Conservation (phyloP, 306 rosid genomes). For the Trichosanthes cucumerina region DNA sequence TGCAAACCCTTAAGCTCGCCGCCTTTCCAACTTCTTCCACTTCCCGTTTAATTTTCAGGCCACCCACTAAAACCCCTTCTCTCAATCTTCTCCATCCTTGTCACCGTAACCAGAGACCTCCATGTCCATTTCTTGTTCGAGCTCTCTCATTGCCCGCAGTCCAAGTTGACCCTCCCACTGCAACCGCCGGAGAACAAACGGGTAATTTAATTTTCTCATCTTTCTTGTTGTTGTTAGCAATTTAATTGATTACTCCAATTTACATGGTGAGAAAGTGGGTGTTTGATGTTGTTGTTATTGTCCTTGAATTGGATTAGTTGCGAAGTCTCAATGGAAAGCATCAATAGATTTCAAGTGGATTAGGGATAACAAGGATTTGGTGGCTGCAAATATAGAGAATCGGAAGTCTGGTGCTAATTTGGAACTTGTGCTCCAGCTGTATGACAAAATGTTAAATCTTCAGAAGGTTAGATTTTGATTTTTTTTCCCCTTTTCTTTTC, state of each 20-base stretch:
- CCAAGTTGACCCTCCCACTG: conserved; percentile 23
- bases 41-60: conserved; percentile 21
- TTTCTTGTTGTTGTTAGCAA: neutral
- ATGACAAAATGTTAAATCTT: conserved; percentile 53
- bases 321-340: conserved; percentile 75
- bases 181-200: conserved; percentile 25
- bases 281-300: neutral
- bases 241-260: neutral
- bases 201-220: conserved; percentile 23
- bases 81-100: conserved; percentile 12
- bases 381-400: conserved; percentile 56
- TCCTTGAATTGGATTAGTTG: conserved; percentile 26
- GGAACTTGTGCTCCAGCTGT: conserved; percentile 71
- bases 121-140: conserved; percentile 21
- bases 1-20: conserved; percentile 34
- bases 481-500: neutral
- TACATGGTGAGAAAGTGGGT: neutral
- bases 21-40: conserved; percentile 29
- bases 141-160: conserved; percentile 40
- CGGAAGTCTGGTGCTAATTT: conserved; percentile 68
- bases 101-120: conserved; percentile 22
- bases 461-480: conserved; percentile 57
- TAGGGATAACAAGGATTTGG: conserved; percentile 71
- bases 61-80: conserved; percentile 16
- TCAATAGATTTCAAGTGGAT: conserved; percentile 92